Evolutionary conservation across 116 monocot species (phyloP).

Genomic region (Papilionanthe hybrid): DNA sequence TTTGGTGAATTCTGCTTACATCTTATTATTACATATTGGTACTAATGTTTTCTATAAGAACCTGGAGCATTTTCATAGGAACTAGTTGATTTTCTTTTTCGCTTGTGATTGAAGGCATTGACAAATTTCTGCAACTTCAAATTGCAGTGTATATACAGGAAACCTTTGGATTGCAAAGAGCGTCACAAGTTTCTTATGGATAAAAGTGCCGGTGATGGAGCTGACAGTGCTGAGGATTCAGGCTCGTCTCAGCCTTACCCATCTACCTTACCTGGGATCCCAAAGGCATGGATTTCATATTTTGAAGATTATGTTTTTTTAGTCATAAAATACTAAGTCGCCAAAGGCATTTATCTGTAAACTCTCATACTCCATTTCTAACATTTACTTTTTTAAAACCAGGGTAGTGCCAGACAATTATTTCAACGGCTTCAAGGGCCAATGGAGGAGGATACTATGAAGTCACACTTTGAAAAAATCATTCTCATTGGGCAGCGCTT

Average conservation of each 20-base stretch:
- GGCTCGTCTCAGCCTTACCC: conserved; percentile 95
- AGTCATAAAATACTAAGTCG: not conserved
- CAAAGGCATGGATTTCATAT: conserved; percentile 52
- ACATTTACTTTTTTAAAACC: conserved; percentile 5
- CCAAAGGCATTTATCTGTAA: not conserved
- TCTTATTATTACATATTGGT: not conserved
- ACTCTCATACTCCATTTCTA: not conserved
- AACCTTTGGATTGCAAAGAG: conserved; percentile 89
- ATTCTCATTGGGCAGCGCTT: conserved; percentile 62
- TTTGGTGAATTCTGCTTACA: not conserved
- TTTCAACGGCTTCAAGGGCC: conserved; percentile 93
- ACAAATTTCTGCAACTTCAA: not conserved
- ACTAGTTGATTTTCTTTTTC: not conserved
- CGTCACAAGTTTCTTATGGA: conserved; percentile 89
- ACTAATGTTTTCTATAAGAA: not conserved
- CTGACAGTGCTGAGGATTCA: conserved; percentile 99
- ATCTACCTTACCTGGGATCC: conserved; percentile 92
- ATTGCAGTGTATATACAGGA: conserved; percentile 75
- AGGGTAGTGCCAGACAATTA: conserved; percentile 95
- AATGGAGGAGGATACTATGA: conserved; percentile 88
- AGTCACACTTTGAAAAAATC: conserved; percentile 89
- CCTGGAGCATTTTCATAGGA: not conserved
- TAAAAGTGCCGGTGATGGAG: conserved; percentile 82
- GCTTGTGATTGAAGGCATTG: not conserved
- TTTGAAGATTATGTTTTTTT: not conserved